Base-by-base conservation (phyloP, 2,329 filamentous ascomycete species). In the Penicillium sp. region DNA sequence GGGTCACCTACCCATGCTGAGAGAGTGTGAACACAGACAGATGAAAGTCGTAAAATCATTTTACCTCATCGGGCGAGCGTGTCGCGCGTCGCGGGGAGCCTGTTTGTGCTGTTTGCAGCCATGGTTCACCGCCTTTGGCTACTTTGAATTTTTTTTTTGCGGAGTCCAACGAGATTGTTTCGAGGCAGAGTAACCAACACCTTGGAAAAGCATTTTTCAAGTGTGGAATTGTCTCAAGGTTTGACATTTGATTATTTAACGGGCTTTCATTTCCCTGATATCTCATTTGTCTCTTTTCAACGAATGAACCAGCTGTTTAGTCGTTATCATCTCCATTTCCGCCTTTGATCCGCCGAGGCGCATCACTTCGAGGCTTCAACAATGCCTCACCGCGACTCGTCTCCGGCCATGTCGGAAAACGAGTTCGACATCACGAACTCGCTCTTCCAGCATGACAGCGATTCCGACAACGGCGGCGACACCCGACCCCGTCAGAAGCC, bases 341-440 rank as follows among this genome's bases (percentile, higher is more conserved):
- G 46, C 42, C 42, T 47, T 47, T 49, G 43, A 44, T 55, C 44
- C 15, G 15, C 15, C 15, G 15, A 18, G 51, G 46, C 44, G 47
- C 38, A 35, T 46, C 46, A 46, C 44, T 41, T 29, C 47, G 54
- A 51, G 49, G 28, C 29, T 42, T 50, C 51, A 52, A 71, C 42
- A 31, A 95, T 95, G 89, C 79, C 80, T 72, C 78, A 78, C 67
- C 84, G 88, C 51, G 83, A 82, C 64, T 79, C 80, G 49, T 97
- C 93, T 38, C 93, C 92, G 52, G 83, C 89, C 42, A 78, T 81
- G 50, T 97, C 92, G 43, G 92, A 97, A 72, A 87, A 85, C 58
- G 93, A 95, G 66, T 83, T 95, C 64, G 93, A 98, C 65, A 96
- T 98, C 46, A 83, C 89, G 18, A 84, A 80, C 54, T 85, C 86